Evolutionary conservation across 805 yeast species (phyloP).

Genomic region (Saturnispora silvae): DNA sequence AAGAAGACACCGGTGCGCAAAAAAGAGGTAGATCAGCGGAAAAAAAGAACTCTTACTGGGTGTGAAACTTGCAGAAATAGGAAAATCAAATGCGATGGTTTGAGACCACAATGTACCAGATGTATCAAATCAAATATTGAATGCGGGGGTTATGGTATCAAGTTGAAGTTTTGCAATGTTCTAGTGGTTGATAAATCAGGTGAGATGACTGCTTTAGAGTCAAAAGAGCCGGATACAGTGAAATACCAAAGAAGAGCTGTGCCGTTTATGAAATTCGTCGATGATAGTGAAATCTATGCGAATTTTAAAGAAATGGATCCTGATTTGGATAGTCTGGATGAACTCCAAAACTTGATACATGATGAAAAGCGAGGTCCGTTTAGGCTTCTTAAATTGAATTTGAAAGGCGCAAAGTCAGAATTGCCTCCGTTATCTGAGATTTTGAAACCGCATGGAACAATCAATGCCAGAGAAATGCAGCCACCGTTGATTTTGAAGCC

Average conservation of each 20-base stretch:
- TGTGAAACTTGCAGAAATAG: conserved; percentile 47
- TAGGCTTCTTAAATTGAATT: conserved; percentile 11
- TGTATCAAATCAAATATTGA: conserved; percentile 34
- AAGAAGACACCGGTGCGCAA: no score
- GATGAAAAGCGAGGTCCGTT: conserved; percentile 26
- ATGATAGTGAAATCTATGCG: conserved; percentile 22
- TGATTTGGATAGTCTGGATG: conserved; percentile 23
- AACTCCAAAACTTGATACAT: conserved; percentile 12
- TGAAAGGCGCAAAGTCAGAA: no score
- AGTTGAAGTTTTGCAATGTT: conserved; percentile 37
- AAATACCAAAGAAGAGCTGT: conserved; percentile 31
- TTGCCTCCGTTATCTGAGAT: no score
- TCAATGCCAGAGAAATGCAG: no score
- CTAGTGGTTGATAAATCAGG: conserved; percentile 24
- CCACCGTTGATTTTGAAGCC: no score
- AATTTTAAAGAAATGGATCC: conserved; percentile 31
- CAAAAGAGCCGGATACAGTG: conserved; percentile 6
- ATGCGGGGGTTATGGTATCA: conserved; percentile 42
- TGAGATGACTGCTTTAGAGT: conserved; percentile 11
- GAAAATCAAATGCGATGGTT: conserved; percentile 35
- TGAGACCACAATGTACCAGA: conserved; percentile 35
- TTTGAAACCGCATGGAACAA: no score
- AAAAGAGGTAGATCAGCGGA: no score
- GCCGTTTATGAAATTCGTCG: conserved; percentile 33
- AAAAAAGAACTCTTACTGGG: conserved; percentile 33